Evolutionary conservation across 2,329 filamentous ascomycete genomes (phyloP).

Genomic region (Boeremia lycopersici): DNA sequence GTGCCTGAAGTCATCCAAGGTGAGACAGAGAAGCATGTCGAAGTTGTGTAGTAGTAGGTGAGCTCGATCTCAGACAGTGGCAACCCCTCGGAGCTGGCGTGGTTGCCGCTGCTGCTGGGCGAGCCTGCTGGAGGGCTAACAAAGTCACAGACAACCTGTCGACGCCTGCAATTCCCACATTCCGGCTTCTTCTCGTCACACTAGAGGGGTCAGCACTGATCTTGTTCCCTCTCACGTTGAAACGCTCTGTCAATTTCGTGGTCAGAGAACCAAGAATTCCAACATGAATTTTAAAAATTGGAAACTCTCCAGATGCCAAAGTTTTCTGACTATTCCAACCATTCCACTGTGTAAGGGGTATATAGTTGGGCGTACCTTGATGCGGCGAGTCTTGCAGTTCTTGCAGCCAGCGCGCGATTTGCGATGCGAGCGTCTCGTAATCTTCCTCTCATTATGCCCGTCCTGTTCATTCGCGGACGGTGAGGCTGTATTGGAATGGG

Average conservation of each 20-base stretch:
- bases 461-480: constrained; percentile 13
- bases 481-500: constrained; percentile 7
- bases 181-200: constrained; percentile 38
- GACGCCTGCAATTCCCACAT: constrained; percentile 32
- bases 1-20: constrained; percentile 19
- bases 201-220: constrained; percentile 15
- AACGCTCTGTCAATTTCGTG: too few species aligned
- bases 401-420: constrained; percentile 38
- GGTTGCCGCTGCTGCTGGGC: neutral
- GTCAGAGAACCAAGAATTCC: neutral
- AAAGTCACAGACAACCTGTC: constrained; percentile 33
- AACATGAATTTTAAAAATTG: neutral
- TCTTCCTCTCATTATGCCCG: constrained; percentile 16
- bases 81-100: constrained; percentile 1
- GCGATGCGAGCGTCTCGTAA: constrained; percentile 32
- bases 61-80: constrained; percentile 33
- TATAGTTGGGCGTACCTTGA: constrained; percentile 27
- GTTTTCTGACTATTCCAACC: too few species aligned
- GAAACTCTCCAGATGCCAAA: too few species aligned
- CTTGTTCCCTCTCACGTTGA: neutral
- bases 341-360: neutral
- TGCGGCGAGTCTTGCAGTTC: constrained; percentile 35
- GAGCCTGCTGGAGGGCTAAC: neutral
- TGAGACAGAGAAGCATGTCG: constrained; percentile 31
- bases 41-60: constrained; percentile 35